Percentiles rank a stretch among this genome's conserved stretches.
Conservation (phyloP, 208 protist species). For the Sergeia podlipaevii region DNA sequence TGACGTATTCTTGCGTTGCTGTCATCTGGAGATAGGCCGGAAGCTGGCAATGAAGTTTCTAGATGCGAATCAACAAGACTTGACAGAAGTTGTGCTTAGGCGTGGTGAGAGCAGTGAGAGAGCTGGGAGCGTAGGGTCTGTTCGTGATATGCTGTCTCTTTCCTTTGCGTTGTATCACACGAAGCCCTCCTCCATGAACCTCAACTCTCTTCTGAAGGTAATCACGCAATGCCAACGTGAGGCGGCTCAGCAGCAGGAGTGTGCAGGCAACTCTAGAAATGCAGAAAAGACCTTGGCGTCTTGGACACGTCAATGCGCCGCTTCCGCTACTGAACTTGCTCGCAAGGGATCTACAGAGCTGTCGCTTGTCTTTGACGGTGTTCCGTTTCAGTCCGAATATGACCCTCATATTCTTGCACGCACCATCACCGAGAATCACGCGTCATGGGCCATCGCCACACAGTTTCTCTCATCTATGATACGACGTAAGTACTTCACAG, state of each 20-base stretch:
- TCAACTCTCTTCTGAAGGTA: slow-evolving; percentile 62
- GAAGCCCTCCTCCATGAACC: slow-evolving; percentile 60
- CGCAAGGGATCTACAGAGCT: background rate
- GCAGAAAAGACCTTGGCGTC: too few relatives aligned
- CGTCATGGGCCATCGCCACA: slow-evolving; percentile 42
- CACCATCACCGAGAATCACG: slow-evolving; percentile 53
- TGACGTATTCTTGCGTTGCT: slow-evolving; percentile 66
- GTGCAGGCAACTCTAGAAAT: too few relatives aligned
- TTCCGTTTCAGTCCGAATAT: slow-evolving; percentile 21
- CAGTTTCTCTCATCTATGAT: slow-evolving; percentile 63
- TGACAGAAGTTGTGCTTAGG: background rate
- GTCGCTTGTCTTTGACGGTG: slow-evolving; percentile 7
- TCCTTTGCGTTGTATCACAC: slow-evolving; percentile 34
- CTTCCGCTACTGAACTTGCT: too few relatives aligned
- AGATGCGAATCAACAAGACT: background rate
- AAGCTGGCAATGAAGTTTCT: slow-evolving; percentile 14
- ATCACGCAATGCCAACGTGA: slow-evolving; percentile 12
- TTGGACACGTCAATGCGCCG: too few relatives aligned
- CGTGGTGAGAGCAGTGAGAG: background rate
- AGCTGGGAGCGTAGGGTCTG: too few relatives aligned
- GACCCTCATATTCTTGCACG: slow-evolving; percentile 60
- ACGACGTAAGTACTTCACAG: slow-evolving; percentile 39
- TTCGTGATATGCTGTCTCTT: slow-evolving; percentile 5
- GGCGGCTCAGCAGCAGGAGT: background rate
- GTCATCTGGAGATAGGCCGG: slow-evolving; percentile 27